phyloP scores from a whole-genome alignment of 2,329 filamentous ascomycete genomes.

The Alternaria alternata region DNA sequence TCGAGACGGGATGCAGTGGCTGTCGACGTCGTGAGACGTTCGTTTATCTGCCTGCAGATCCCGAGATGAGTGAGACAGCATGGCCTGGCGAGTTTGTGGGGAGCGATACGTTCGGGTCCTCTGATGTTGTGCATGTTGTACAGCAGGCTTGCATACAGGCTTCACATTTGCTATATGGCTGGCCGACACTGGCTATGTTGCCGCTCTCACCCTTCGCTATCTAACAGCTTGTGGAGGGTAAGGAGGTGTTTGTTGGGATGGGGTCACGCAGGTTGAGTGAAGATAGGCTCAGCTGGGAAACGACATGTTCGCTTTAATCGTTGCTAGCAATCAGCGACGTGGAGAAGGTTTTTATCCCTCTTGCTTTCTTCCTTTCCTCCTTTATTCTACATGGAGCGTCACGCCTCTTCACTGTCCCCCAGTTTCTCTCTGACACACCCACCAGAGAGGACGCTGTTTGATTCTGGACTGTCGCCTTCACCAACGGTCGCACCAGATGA shows the following conservation, averaged over 20 bases:
- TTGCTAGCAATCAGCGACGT: no score
- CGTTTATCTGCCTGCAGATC: constrained; percentile 39
- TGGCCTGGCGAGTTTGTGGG: constrained; percentile 29
- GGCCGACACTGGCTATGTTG: neutral
- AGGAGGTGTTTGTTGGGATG: neutral
- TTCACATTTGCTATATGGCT: neutral
- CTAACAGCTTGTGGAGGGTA: constrained; percentile 20
- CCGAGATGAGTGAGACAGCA: constrained; percentile 42
- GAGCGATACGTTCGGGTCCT: constrained; percentile 25
- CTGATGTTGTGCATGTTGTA: constrained; percentile 6
- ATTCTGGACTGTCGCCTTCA: neutral
- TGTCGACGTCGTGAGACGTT: constrained; percentile 29
- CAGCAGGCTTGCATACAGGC: constrained; percentile 15
- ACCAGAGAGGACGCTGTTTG: no score
- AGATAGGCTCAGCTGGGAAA: neutral
- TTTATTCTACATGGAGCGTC: neutral
- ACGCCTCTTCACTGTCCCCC: neutral
- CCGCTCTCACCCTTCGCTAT: constrained; percentile 16
- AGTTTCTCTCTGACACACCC: no score
- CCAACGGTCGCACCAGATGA: constrained; percentile 7
- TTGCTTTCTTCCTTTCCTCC: neutral
- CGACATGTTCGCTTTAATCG: neutral
- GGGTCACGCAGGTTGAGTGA: neutral
- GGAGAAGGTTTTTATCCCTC: neutral
- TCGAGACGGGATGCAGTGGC: neutral